Evolutionary conservation across 371 early-diverging fungal species (phyloP), one percentile per base, ranked within the genome.

Genomic region (Mortierella sp.): DNA sequence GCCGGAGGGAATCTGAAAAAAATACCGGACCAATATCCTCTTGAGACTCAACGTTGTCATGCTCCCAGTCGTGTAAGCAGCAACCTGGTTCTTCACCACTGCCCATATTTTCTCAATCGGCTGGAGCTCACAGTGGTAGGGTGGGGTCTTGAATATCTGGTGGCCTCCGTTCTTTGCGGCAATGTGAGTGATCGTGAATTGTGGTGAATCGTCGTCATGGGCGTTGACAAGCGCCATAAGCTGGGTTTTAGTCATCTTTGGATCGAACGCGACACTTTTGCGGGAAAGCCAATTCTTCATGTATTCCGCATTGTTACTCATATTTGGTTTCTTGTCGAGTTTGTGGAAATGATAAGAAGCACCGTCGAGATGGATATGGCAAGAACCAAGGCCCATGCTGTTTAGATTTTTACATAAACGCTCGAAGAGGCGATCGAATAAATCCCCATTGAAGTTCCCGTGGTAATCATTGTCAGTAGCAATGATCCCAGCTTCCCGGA

Each of bases 41-140:
- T 50, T 50, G 21, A 47, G 50, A 2, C 28, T 4, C 4, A 50
- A 19, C 2, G 30, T 2, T 14, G 41, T 53, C 41, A 39, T 53
- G 19, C 21, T 39, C 21, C 11, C 42, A 4, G 21, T 54, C 24
- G 31, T 39, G 19, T 17, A 24, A 37, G n/a, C 37, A 24, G 57
- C 57, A 23, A 70, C 63, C 56, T 48, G 53, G 23, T 56, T 47
- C 37, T 70, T 64, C 27, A 52, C 71, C 28, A 54, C 39, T 24
- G 43, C 49, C 60, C 59, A 63, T n/a, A 70, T 37, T 32, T 59
- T 64, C 51, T 62, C 63, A 17, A 61, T 70, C 4, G 47, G 70
- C 31, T 62, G 57, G 3, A 62, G 48, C 57, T 71, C 72, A 53
- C 72, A 64, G 21, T 58, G 63, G 27, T 63, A 63, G 2, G 50